These are phyloP conservation scores for Microdochium nivale DNA, from an alignment of 2,329 filamentous ascomycete species.

Conservation along the genomic window DNA sequence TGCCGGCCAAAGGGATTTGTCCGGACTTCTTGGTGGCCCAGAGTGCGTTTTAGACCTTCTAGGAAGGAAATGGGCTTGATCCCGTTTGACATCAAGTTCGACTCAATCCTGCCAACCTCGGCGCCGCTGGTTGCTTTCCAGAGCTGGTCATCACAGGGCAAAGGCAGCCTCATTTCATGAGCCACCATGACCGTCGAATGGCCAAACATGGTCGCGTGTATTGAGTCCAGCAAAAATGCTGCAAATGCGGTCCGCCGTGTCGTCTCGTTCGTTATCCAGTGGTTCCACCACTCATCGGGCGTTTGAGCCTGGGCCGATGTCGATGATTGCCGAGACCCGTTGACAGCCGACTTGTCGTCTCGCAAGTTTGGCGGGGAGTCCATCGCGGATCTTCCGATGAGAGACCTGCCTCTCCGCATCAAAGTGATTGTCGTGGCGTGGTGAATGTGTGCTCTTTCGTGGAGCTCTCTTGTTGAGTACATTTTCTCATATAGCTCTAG, in stretches of 20 bases:
- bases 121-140: constrained; percentile 86
- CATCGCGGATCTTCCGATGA: constrained; percentile 76
- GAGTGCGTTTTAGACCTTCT: constrained; percentile 80
- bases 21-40: constrained; percentile 76
- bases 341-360: constrained; percentile 41
- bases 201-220: constrained; percentile 95
- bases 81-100: constrained; percentile 69
- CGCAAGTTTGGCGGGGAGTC: constrained; percentile 74
- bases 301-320: constrained; percentile 56
- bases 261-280: constrained; percentile 92
- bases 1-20: constrained; percentile 92
- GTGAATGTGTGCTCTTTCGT: constrained; percentile 93
- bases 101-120: constrained; percentile 78
- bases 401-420: constrained; percentile 86
- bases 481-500: constrained; percentile 96
- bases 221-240: constrained; percentile 91
- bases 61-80: constrained; percentile 82
- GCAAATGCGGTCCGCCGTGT: constrained; percentile 85
- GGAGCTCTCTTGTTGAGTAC: constrained; percentile 84
- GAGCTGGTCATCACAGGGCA: constrained; percentile 86
- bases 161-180: constrained; percentile 82
- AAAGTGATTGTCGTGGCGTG: constrained; percentile 92
- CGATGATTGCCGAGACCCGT: constrained; percentile 51
- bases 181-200: constrained; percentile 96
- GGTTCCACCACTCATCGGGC: constrained; percentile 86